Base-by-base conservation (phyloP, 1,284 basidiomycete genomes). In the Pulchroboletus neoregius region DNA sequence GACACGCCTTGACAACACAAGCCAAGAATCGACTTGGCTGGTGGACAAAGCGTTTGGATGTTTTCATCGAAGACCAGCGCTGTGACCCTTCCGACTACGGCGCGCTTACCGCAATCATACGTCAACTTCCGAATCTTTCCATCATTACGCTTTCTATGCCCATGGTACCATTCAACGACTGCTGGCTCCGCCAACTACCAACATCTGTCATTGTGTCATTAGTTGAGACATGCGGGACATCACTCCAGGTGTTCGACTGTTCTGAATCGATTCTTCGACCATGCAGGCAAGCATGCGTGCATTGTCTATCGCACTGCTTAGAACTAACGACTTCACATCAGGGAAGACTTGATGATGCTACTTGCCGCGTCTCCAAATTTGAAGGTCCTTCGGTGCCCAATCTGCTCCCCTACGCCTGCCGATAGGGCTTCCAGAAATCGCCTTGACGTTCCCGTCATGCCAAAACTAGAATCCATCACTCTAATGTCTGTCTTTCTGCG, bases 231-330 rank as follows among this genome's bases (percentile, higher is more conserved):
- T 63, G 58, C 5, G 61, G 58, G 16, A 16, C 31, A 5, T 63
- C 64, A 22, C 51, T 66, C 6, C 56, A 57, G 28, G 39, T 50
- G 24, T 66, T 63, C 43, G 62, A 66, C 27, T 63, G 61, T 33
- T 65, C 62, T 8, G 61, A 65, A 16, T 66, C 64, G 10, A 50
- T 60, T 15, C 55, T 63, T 47, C 58, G 64, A 39, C 61, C 61
- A 24, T 66, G 56, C 50, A 65, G 61, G 61, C 37, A 50, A 65
- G 59, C 22, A 56, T 11, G n/a, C 26, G 12, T 39, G 10, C 8
- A 9, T 35, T 34, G 5, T 46, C 12, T 28, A 24, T 31, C 10
- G 5, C 12, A 11, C 20, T n/a, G 23, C 27, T 43, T 6, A 12
- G 27, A 33, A 16, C 50, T 51, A 12, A 52, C 5, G n/a, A 30